phyloP scores from a whole-genome alignment of 2,329 filamentous ascomycete genomes.

The Ascocoryne sarcoides region DNA sequence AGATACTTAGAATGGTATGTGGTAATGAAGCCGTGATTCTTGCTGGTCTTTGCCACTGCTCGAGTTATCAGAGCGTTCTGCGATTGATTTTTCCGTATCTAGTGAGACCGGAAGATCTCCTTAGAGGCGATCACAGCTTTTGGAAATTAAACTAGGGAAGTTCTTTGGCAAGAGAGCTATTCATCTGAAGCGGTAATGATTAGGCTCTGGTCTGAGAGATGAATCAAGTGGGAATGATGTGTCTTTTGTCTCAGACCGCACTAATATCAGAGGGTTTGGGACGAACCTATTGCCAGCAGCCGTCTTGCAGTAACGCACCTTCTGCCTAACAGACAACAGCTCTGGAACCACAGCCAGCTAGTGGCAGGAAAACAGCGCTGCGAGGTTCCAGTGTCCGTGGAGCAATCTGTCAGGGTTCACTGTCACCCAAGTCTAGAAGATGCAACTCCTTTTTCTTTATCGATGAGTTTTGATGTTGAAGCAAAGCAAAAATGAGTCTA shows the following conservation, averaged over 20 bases:
- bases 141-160: conserved; percentile 24
- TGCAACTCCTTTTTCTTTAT: too few relatives aligned
- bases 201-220: conserved; percentile 19
- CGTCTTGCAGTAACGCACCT: conserved; percentile 24
- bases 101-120: conserved; percentile 16
- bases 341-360: conserved; percentile 27
- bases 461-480: too few relatives aligned
- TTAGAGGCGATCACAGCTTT: conserved; percentile 15
- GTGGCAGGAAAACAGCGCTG: too few relatives aligned
- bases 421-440: too few relatives aligned
- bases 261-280: conserved; percentile 25
- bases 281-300: conserved; percentile 30
- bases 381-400: too few relatives aligned
- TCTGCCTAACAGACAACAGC: conserved; percentile 18
- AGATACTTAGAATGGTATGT: too few relatives aligned
- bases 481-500: too few relatives aligned
- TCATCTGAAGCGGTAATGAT: conserved; percentile 23
- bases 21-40: neutral
- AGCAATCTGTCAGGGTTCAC: too few relatives aligned
- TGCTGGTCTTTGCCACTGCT: neutral
- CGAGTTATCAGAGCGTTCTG: conserved; percentile 1
- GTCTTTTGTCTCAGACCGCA: conserved; percentile 24
- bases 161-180: conserved; percentile 17
- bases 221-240: conserved; percentile 24
- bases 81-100: conserved; percentile 6